Conservation (phyloP, 1,139 yeast genomes). For the Magnusiomyces starmeri region DNA sequence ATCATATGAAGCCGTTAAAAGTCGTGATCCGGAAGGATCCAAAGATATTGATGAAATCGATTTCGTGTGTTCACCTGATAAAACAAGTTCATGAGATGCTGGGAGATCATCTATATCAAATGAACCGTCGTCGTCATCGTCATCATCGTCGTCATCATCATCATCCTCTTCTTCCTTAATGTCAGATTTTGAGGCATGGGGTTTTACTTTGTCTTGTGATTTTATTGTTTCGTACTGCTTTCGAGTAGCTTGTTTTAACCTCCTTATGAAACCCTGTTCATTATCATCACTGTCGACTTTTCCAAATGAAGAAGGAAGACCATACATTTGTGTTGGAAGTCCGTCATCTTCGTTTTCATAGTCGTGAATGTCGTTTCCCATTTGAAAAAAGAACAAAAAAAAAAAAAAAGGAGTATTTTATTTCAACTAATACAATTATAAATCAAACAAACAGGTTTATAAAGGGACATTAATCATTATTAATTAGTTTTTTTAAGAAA, state of each 20-base stretch:
- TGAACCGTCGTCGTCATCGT: slow-evolving; percentile 23
- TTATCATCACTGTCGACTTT: slow-evolving; percentile 4
- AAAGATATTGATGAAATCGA: slow-evolving; percentile 28
- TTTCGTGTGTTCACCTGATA: slow-evolving; percentile 26
- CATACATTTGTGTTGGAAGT: too few relatives aligned
- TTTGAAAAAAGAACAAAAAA: too few relatives aligned
- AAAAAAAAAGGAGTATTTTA: too few relatives aligned
- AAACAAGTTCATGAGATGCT: slow-evolving; percentile 30
- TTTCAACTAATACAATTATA: too few relatives aligned
- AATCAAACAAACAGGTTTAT: too few relatives aligned
- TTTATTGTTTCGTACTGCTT: slow-evolving; percentile 8
- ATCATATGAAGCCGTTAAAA: slow-evolving; percentile 31
- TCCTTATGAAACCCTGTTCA: neutral
- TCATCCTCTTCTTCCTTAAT: slow-evolving; percentile 5
- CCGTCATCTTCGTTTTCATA: too few relatives aligned
- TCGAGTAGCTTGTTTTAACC: slow-evolving; percentile 11
- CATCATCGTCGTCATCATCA: slow-evolving; percentile 18
- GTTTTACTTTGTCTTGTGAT: neutral
- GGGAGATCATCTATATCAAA: slow-evolving; percentile 29
- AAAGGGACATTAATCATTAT: too few relatives aligned
- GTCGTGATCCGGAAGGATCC: slow-evolving; percentile 31
- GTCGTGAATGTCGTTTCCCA: too few relatives aligned
- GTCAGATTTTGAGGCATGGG: neutral
- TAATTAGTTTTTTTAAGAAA: too few relatives aligned
- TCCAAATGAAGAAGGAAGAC: slow-evolving; percentile 14